phyloP scores from a whole-genome alignment of 371 early-diverging fungal species.

The Lichtheimia hyalospora region DNA sequence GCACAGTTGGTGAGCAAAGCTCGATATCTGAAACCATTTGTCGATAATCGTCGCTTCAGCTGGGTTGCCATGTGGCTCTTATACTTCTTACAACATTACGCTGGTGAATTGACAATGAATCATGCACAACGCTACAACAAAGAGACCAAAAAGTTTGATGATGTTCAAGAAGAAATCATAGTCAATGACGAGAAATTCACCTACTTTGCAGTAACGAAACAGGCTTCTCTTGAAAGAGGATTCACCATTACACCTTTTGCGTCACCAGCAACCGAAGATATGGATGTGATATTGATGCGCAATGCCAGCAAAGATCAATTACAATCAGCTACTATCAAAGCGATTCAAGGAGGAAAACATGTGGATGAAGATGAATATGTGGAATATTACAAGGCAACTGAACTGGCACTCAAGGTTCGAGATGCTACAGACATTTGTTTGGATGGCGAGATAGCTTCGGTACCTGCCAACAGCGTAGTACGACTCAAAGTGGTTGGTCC shows the following conservation, averaged over 20 bases:
- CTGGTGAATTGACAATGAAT: conserved; percentile 30
- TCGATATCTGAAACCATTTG: conserved; percentile 30
- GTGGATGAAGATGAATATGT: conserved; percentile 21
- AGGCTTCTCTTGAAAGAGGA: conserved; percentile 42
- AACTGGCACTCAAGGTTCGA: conserved; percentile 31
- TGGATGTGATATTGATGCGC: conserved; percentile 39
- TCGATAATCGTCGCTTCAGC: conserved; percentile 46
- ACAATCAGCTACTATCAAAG: conserved; percentile 26
- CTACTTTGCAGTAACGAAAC: conserved; percentile 43
- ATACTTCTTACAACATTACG: conserved; percentile 31
- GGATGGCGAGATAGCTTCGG: conserved; percentile 42
- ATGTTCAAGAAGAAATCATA: conserved; percentile 1
- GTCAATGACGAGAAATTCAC: conserved; percentile 27
- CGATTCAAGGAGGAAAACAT: conserved; percentile 39
- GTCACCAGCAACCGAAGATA: conserved; percentile 23
- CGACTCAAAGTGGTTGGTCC: conserved; percentile 30
- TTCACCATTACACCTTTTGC: conserved; percentile 46
- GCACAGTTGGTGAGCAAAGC: conserved; percentile 49
- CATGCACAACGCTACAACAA: conserved; percentile 16
- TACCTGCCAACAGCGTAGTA: conserved; percentile 31
- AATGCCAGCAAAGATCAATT: conserved; percentile 25
- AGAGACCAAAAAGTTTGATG: neutral
- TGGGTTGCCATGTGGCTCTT: conserved; percentile 35
- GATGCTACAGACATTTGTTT: conserved; percentile 40
- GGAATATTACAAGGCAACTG: conserved; percentile 44